phyloP scores from a whole-genome alignment of 345 rosid species.

The Hevea brasiliensis region DNA sequence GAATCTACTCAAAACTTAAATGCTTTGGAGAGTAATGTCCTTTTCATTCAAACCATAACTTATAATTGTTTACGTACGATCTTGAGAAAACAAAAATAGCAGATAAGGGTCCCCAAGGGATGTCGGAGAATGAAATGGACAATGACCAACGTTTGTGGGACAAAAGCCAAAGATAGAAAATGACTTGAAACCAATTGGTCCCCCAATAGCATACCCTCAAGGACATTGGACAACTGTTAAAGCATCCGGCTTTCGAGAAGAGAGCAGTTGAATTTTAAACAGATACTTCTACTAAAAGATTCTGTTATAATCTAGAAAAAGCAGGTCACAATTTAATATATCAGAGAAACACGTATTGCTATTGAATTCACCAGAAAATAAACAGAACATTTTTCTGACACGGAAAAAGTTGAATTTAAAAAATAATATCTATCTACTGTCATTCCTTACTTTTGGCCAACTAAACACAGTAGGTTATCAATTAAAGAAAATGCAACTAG shows the following conservation, averaged over 20 bases:
- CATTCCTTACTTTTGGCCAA: neutral
- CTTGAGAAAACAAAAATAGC: constrained; percentile 27
- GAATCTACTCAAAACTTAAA: constrained; percentile 27
- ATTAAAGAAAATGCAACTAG: neutral
- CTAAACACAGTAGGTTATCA: neutral
- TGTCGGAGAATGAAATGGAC: constrained; percentile 65
- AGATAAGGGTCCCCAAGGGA: constrained; percentile 63
- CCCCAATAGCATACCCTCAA: constrained; percentile 24
- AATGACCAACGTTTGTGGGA: constrained; percentile 53
- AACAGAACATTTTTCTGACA: constrained; percentile 1
- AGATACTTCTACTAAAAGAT: constrained; percentile 5
- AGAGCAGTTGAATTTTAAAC: neutral
- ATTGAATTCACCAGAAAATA: neutral
- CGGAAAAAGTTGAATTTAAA: neutral
- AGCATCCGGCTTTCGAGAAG: constrained; percentile 21
- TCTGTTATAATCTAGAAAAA: constrained; percentile 1
- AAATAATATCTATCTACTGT: neutral
- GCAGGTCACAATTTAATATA: neutral
- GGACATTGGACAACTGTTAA: constrained; percentile 29
- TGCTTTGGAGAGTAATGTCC: constrained; percentile 31
- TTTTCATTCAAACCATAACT: constrained; percentile 24
- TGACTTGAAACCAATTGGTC: constrained; percentile 54
- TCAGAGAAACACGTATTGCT: neutral
- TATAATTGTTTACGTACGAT: constrained; percentile 25
- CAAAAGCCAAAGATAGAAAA: constrained; percentile 52